phyloP scores from a whole-genome alignment of 2,329 filamentous ascomycete genomes.

The Nigrograna mackinnonii region DNA sequence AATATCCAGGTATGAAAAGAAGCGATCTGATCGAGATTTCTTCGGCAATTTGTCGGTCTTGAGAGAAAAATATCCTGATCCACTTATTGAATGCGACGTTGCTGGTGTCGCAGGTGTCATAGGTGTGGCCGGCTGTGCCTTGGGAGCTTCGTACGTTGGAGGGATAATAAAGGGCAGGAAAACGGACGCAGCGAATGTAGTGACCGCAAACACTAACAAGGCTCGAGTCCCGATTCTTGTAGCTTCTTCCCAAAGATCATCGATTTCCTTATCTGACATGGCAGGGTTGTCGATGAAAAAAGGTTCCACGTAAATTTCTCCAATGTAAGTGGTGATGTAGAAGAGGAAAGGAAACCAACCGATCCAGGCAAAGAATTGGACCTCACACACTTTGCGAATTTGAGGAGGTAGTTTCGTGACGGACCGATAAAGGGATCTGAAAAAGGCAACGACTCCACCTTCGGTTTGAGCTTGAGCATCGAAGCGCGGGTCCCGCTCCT shows the following conservation, averaged over 20 bases:
- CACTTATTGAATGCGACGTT: conserved; percentile 8
- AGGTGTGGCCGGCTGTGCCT: conserved; percentile 39
- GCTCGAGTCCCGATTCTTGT: conserved; percentile 89
- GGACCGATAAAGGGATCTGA: conserved; percentile 74
- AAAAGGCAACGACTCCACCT: conserved; percentile 75
- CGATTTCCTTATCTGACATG: conserved; percentile 75
- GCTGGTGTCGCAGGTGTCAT: conserved; percentile 45
- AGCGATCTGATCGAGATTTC: conserved; percentile 21
- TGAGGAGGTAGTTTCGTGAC: conserved; percentile 80
- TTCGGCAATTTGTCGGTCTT: conserved; percentile 16
- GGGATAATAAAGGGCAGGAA: conserved; percentile 84
- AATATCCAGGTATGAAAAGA: conserved; percentile 54
- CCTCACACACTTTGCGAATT: conserved; percentile 74
- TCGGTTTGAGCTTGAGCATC: conserved; percentile 66
- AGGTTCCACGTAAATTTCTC: conserved; percentile 88
- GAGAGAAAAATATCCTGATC: conserved; percentile 37
- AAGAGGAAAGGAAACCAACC: conserved; percentile 96
- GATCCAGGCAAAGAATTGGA: conserved; percentile 77
- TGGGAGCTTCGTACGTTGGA: conserved; percentile 67
- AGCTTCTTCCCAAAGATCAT: conserved; percentile 79
- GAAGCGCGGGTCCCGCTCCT: conserved; percentile 78
- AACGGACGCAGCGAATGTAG: conserved; percentile 80
- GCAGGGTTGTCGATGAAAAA: conserved; percentile 76
- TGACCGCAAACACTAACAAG: conserved; percentile 83
- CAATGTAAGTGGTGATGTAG: conserved; percentile 93